A percentile compares a stretch with the other conserved stretches of the same genome.
phyloP scores from a whole-genome alignment of 139 green algal species.

The Chlorella ohadii region DNA sequence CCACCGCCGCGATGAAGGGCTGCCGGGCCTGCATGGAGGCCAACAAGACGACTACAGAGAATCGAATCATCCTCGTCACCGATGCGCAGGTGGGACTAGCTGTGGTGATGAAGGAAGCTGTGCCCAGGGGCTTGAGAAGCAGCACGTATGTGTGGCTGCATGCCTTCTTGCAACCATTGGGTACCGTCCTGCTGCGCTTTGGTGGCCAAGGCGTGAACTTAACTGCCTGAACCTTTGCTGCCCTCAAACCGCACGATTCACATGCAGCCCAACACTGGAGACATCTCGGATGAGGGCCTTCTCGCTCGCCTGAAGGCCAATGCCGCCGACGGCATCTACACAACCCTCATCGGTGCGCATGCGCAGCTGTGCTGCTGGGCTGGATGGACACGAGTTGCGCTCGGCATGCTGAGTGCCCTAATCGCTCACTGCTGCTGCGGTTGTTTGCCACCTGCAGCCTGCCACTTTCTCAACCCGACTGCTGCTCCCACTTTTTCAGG shows the following conservation, averaged over 20 bases:
- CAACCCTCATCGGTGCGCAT: conserved; percentile 39
- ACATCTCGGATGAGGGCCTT: conserved; percentile 14
- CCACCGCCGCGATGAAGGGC: conserved; percentile 5
- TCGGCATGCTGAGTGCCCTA: too few species aligned
- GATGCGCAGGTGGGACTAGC: conserved; percentile 11
- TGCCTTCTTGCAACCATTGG: too few species aligned
- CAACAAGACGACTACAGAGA: conserved; percentile 11
- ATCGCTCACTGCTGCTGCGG: too few species aligned
- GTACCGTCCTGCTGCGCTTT: too few species aligned
- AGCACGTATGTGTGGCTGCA: too few species aligned
- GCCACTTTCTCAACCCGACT: background rate
- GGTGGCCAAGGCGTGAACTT: too few species aligned
- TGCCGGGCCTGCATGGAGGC: conserved; percentile 35
- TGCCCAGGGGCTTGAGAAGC: background rate
- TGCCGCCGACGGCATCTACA: conserved; percentile 31
- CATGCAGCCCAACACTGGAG: conserved; percentile 40
- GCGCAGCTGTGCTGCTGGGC: too few species aligned
- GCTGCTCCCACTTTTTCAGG: background rate
- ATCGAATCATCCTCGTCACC: conserved; percentile 47
- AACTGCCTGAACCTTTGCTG: too few species aligned
- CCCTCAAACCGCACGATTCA: too few species aligned
- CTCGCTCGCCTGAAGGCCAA: conserved; percentile 13
- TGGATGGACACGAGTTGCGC: too few species aligned
- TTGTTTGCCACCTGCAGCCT: too few species aligned
- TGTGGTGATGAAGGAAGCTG: background rate